Percentiles rank a stretch among this genome's conserved stretches.
Evolutionary conservation across 345 rosid species (phyloP).

Genomic region (Microthlaspi erraticum): DNA sequence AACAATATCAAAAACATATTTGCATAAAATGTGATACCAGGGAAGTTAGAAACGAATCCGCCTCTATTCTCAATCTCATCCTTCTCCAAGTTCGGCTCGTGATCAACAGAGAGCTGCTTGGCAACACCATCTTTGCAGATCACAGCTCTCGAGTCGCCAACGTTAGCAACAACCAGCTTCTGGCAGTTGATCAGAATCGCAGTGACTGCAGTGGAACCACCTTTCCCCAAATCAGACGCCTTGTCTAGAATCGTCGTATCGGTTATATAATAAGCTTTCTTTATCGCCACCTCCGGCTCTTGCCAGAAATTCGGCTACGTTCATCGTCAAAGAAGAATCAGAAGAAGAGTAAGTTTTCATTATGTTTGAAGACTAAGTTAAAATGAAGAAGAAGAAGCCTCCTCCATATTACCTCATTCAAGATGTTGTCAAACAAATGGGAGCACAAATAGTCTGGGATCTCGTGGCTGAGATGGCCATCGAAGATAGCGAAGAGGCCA

Average conservation of each 20-base stretch:
- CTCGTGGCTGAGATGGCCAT: constrained; percentile 82
- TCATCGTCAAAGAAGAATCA: neutral
- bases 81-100: constrained; percentile 78
- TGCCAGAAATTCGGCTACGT: constrained; percentile 77
- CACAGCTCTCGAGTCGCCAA: constrained; percentile 95
- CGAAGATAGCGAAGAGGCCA: constrained; percentile 91
- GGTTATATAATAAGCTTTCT: constrained; percentile 70
- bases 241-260: constrained; percentile 69
- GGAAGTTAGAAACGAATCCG: constrained; percentile 85
- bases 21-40: constrained; percentile 55
- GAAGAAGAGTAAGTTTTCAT: neutral
- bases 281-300: constrained; percentile 71
- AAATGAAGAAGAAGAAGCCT: no score
- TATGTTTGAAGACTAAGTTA: no score
- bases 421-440: constrained; percentile 80
- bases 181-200: constrained; percentile 76
- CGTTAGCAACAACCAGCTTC: constrained; percentile 82
- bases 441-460: constrained; percentile 75
- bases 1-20: neutral
- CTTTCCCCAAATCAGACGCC: constrained; percentile 75
- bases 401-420: constrained; percentile 67
- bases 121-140: constrained; percentile 72
- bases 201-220: constrained; percentile 97
- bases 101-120: constrained; percentile 84
- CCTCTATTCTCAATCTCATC: constrained; percentile 76